A percentile compares a stretch with the other conserved stretches of the same genome.
These are phyloP conservation scores for Chrysanthemum seticuspe DNA, from an alignment of 129 eudicot species.

Conservation along the genomic window DNA sequence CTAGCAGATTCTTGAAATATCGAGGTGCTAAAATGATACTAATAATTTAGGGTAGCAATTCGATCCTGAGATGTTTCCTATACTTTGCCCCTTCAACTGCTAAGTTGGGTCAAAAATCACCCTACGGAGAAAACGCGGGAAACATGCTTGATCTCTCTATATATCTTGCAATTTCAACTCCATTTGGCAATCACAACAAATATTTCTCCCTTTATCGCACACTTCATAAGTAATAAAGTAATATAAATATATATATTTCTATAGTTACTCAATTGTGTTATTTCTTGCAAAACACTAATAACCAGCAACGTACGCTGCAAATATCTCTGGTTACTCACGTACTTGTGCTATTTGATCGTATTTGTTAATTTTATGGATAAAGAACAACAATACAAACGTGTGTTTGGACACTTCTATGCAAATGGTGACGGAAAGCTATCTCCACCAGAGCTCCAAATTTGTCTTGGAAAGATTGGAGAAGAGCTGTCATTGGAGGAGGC, in stretches of 20 bases:
- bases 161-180: background rate
- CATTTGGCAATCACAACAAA: no score
- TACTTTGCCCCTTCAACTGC: background rate
- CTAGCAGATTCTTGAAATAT: background rate
- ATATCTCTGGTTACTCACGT: background rate
- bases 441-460: conserved; percentile 50
- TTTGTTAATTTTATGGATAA: conserved; percentile 28
- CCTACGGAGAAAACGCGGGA: conserved; percentile 26
- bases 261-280: background rate
- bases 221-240: background rate
- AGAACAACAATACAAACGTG: conserved; percentile 44
- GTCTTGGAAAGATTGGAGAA: conserved; percentile 47
- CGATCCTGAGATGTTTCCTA: conserved; percentile 26
- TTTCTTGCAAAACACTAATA: no score
- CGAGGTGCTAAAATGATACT: background rate
- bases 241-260: no score
- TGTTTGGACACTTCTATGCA: conserved; percentile 50
- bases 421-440: conserved; percentile 64
- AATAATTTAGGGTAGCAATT: background rate
- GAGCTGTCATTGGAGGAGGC: conserved; percentile 51
- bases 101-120: conserved; percentile 1
- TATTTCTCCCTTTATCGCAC: background rate
- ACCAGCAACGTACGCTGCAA: no score
- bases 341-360: background rate
- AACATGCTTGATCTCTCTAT: background rate